Evolutionary conservation across 2,329 filamentous ascomycete species (phyloP).

Genomic region (Penicillium sp.): DNA sequence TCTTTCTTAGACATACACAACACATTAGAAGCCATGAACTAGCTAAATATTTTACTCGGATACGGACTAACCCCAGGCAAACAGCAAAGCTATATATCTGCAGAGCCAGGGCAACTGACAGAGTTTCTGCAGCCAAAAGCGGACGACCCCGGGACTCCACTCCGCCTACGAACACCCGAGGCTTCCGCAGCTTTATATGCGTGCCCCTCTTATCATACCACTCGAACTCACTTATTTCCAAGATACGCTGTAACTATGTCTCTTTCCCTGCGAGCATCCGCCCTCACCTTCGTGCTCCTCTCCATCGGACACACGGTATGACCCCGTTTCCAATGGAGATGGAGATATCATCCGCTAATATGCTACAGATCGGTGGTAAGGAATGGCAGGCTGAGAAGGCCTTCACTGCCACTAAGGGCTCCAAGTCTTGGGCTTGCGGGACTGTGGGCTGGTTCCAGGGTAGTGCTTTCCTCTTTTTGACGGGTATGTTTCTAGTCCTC

Average conservation of each 20-base stretch:
- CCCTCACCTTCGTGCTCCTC: conserved; percentile 17
- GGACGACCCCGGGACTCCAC: not conserved
- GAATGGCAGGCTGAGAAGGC: conserved; percentile 23
- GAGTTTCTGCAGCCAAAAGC: not conserved
- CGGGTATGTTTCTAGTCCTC: conserved; percentile 12
- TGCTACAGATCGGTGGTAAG: conserved; percentile 15
- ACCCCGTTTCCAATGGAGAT: not conserved
- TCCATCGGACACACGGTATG: conserved; percentile 26
- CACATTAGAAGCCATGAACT: too few species aligned
- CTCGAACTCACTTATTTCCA: not conserved
- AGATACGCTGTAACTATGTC: conserved; percentile 2
- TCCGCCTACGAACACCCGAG: not conserved
- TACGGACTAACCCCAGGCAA: too few species aligned
- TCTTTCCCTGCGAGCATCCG: conserved; percentile 16
- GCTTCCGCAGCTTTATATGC: not conserved
- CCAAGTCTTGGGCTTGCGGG: conserved; percentile 20
- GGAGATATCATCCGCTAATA: not conserved
- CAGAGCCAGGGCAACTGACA: too few species aligned
- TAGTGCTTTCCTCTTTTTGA: conserved; percentile 23
- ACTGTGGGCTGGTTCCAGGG: conserved; percentile 42
- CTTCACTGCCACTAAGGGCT: conserved; percentile 22
- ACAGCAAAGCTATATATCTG: not conserved
- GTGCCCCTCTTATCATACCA: not conserved
- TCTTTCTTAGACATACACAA: too few species aligned
- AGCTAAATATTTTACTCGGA: too few species aligned